Base-by-base conservation (phyloP, 1,284 basidiomycete species). In the Xanthoconium separans region DNA sequence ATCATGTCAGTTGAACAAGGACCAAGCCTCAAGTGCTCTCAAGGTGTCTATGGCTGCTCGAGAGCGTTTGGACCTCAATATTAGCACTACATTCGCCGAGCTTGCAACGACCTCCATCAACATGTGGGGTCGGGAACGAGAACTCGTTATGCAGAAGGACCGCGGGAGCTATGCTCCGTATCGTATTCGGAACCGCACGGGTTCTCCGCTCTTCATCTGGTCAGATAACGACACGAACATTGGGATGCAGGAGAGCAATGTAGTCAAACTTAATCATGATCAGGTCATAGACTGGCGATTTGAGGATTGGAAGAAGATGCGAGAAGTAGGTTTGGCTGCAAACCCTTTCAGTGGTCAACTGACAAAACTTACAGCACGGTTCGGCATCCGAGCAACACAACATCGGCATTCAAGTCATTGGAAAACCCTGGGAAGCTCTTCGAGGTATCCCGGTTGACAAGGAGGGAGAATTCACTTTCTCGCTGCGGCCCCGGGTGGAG, bases 241-340 rank as follows among this genome's bases (percentile, higher is more conserved):
- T 24, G 75, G 72, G 54, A 68, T 73, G 10, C 79, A 79, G 45
- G 80, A 82, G 53, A 65, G 72, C 8, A 70, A 74, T 33, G 71
- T 78, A 47, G 73, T 81, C 43, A 84, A 82, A 68, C 77, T 91
- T 52, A 72, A 80, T 30, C 84, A 95, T 60, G 89, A 90, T 43
- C 81, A 90, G 59, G 85, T 83, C 3, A 77, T 93, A 15, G 96
- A 98, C 48, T 99, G 97, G 97, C 80, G 95, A 54, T 99, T 99
- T 65, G 95, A 98, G 68, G 96, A 99, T 65, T 96, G 94, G 89
- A 91, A 90, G 71, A 87, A 88, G 9, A 89, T 93, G 75, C 87
- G 97, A 68, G 97, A 99, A 77, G 93, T 93, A 65, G 58, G 76
- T 60, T 11, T 30, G 42, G 29, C 18, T 22, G 20, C 30, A 11